Evolutionary conservation across 208 protist species (phyloP), one percentile per base, ranked within the genome.

Genomic region (Phytomonas francai): DNA sequence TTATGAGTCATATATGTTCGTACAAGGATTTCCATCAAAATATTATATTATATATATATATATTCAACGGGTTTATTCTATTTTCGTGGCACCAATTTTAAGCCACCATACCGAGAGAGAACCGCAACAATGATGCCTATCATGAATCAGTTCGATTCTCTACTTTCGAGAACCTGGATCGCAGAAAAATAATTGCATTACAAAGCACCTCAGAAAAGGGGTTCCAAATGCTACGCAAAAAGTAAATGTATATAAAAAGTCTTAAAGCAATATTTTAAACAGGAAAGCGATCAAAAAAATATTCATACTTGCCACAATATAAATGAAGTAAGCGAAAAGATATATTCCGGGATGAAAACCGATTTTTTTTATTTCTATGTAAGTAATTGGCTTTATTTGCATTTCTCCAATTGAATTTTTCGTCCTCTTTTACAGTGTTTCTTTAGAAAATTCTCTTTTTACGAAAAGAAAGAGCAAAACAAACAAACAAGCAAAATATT

Each of bases 171-270:
- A 16, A 33, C 22, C 59, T 59, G 16, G 42, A 59, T 61, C 8
- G 1, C 45, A 62, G 32, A 65, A 36, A 54, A 65, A 64, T 5
- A 70, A 49, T 3, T 22, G 6, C 39, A 49, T 19, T 19, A 12
- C 4, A 49, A 49, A 3, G 39, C 12, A 49, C 14, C 39, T 49
- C 34, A 12, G 14, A 36, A 36, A 54, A 56, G 45, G 31, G 63
- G 16, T 49, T 32, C n/a, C n/a, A 22, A 45, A 65, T 42, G 6
- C 2, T 69, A n/a, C 45, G 22, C 49, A 29, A 63, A 33, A 29
- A 27, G 8, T 12, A 67, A 54, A 56, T 58, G 16, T n/a, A 63
- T 69, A 73, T 34, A 63, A 65, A 69, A 68, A 49, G 14, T 49
- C 12, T 49, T 3, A 49, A 49, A 19, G 39, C 4, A 49, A 49